A percentile compares a stretch with the other conserved stretches of the same genome.
These are phyloP conservation scores for Zelonia costaricensis DNA, from an alignment of 208 protist species.

Conservation along the genomic window DNA sequence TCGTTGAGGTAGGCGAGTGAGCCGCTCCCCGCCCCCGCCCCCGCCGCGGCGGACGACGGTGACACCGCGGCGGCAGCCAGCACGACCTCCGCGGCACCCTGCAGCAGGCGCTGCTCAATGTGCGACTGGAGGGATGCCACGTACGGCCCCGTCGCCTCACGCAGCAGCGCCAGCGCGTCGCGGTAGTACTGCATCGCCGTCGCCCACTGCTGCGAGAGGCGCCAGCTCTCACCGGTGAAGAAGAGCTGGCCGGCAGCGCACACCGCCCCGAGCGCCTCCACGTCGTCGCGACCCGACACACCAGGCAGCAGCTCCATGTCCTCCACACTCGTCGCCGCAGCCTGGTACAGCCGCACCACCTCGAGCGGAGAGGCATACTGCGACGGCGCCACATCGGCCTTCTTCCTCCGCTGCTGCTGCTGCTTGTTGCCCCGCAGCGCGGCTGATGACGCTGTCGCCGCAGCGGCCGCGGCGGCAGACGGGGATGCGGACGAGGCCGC, in stretches of 20 bases:
- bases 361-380: conserved; percentile 86
- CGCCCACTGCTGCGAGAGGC: conserved; percentile 31
- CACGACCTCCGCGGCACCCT: conserved; percentile 40
- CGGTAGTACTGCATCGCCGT: conserved; percentile 43
- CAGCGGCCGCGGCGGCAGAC: background rate
- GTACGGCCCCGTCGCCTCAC: conserved; percentile 10
- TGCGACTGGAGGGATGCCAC: conserved; percentile 38
- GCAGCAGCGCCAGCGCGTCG: conserved; percentile 46
- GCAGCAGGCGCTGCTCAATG: conserved; percentile 42
- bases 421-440: background rate
- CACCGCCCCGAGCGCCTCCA: conserved; percentile 42
- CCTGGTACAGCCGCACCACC: conserved; percentile 81
- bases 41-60: background rate
- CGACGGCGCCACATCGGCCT: conserved; percentile 49
- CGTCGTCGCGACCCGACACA: conserved; percentile 56
- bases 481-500: background rate
- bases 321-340: conserved; percentile 56
- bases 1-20: conserved; percentile 38
- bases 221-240: conserved; percentile 75
- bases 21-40: background rate
- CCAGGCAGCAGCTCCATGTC: conserved; percentile 86
- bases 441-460: conserved; percentile 16
- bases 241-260: conserved; percentile 65
- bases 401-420: conserved; percentile 19
- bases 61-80: conserved; percentile 12